Conservation (phyloP, 148 eudicot species). For the Fallopia convolvulus region DNA sequence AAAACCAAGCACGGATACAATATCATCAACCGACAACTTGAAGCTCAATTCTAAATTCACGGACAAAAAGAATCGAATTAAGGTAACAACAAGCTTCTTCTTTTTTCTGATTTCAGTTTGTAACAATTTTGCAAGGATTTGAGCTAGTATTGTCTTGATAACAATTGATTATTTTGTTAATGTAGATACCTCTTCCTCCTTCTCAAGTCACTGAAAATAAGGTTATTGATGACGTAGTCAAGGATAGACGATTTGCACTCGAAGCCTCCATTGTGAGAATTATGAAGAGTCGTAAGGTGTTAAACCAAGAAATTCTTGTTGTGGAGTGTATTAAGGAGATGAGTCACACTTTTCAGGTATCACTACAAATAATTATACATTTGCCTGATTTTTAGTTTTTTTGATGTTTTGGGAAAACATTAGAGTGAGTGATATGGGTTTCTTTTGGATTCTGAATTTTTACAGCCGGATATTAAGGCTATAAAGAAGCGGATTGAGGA, state of each 20-base stretch:
- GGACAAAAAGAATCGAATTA: constrained; percentile 28
- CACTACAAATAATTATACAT: background rate
- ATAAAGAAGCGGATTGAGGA: constrained; percentile 51
- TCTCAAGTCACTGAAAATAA: constrained; percentile 23
- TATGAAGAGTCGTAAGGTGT: constrained; percentile 32
- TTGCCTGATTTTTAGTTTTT: background rate
- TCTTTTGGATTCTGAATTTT: background rate
- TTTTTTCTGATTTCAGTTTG: background rate
- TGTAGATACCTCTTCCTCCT: constrained; percentile 33
- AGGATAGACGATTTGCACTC: constrained; percentile 35
- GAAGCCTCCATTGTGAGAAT: constrained; percentile 39
- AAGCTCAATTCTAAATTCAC: constrained; percentile 31
- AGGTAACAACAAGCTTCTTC: background rate
- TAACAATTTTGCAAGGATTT: background rate
- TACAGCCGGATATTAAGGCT: constrained; percentile 43
- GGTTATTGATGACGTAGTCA: constrained; percentile 40
- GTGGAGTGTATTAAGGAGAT: constrained; percentile 38
- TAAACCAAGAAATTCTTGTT: constrained; percentile 29
- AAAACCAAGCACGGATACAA: constrained; percentile 23
- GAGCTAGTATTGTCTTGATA: background rate
- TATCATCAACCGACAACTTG: constrained; percentile 28
- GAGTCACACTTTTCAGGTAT: constrained; percentile 36
- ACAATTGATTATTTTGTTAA: background rate
- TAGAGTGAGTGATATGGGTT: background rate
- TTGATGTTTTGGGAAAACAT: background rate